Evolutionary conservation across 495 filamentous ascomycete species (phyloP).

Genomic region (Saxophila tyrrhenica): DNA sequence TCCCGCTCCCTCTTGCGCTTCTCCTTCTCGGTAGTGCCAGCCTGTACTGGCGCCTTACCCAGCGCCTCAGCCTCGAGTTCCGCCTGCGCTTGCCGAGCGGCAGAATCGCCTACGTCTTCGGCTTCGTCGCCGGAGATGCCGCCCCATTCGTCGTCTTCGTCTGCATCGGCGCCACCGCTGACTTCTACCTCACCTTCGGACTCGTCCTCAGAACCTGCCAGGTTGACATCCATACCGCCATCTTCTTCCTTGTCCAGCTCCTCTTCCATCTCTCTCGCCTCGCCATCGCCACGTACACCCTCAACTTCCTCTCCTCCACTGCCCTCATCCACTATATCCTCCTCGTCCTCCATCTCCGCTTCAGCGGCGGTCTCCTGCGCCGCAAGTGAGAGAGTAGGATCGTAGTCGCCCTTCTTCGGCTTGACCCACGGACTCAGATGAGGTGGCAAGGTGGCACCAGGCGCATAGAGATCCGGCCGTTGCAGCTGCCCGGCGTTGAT

Average conservation of each 20-base stretch:
- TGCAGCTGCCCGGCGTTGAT: constrained; percentile 82
- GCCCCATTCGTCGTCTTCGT: constrained; percentile 19
- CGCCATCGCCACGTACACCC: constrained; percentile 26
- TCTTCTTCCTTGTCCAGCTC: constrained; percentile 33
- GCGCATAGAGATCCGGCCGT: constrained; percentile 75
- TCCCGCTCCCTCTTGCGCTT: constrained; percentile 19
- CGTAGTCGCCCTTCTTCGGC: constrained; percentile 69
- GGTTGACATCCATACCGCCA: constrained; percentile 48
- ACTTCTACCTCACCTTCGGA: constrained; percentile 31
- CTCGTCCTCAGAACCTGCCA: constrained; percentile 36
- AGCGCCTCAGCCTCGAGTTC: constrained; percentile 86
- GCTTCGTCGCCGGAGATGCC: constrained; percentile 43
- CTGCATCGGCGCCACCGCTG: constrained; percentile 9
- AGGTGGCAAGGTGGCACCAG: constrained; percentile 78
- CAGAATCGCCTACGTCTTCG: constrained; percentile 37
- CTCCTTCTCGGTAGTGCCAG: not conserved
- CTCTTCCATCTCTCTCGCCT: constrained; percentile 26
- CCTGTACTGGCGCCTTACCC: constrained; percentile 33
- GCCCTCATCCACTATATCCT: constrained; percentile 31
- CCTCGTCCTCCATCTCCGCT: constrained; percentile 47
- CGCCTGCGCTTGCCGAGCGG: constrained; percentile 56
- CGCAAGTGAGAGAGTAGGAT: constrained; percentile 68
- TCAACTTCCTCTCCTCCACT: constrained; percentile 30
- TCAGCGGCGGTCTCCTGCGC: constrained; percentile 71
- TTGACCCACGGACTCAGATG: constrained; percentile 97